phyloP scores from a whole-genome alignment of 768 basidiomycete species.

The Galerina sulciceps region DNA sequence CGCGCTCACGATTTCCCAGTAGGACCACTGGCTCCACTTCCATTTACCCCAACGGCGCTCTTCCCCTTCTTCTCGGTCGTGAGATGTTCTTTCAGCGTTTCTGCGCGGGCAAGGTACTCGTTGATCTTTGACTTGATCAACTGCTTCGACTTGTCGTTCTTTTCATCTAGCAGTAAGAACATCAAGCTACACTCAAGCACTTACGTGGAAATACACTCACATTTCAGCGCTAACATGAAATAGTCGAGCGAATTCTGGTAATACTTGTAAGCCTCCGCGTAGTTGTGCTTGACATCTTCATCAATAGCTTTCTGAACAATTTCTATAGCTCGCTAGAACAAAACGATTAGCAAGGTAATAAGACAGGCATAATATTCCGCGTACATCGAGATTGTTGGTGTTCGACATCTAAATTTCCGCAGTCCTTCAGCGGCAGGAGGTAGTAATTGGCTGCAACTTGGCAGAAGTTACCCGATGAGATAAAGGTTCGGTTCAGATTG shows the following conservation, averaged over 20 bases:
- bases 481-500: not conserved
- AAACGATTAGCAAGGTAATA: slow-evolving; percentile 1
- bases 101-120: slow-evolving; percentile 91
- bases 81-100: slow-evolving; percentile 88
- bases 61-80: slow-evolving; percentile 61
- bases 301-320: slow-evolving; percentile 93
- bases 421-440: slow-evolving; percentile 1
- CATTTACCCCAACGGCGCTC: slow-evolving; percentile 53
- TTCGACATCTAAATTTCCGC: slow-evolving; percentile 39
- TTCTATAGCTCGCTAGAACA: slow-evolving; percentile 68
- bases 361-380: slow-evolving; percentile 16
- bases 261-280: slow-evolving; percentile 90
- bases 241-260: slow-evolving; percentile 97
- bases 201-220: slow-evolving; percentile 39
- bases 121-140: slow-evolving; percentile 87
- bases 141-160: slow-evolving; percentile 90
- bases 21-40: slow-evolving; percentile 42
- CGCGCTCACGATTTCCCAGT: slow-evolving; percentile 50
- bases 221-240: slow-evolving; percentile 97
- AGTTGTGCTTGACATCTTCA: slow-evolving; percentile 91
- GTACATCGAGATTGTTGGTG: slow-evolving; percentile 52
- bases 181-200: not conserved
- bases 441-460: not conserved
- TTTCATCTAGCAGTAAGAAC: slow-evolving; percentile 40
- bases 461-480: not conserved